Conservation (phyloP, 2,329 filamentous ascomycete species). For the Calonectria ilicicola region DNA sequence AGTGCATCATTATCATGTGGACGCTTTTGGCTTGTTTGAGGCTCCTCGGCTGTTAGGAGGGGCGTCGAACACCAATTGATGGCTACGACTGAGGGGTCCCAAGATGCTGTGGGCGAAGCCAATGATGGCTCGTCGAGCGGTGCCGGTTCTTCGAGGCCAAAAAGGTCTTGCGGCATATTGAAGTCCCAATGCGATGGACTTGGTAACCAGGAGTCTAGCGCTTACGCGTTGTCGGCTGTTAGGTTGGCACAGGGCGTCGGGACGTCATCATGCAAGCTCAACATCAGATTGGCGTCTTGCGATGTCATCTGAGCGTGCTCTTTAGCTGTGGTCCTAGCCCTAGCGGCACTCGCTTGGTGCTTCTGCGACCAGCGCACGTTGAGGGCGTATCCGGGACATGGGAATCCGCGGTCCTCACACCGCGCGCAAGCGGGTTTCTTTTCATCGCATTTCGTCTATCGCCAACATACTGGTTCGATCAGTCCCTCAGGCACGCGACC, state of each 20-base stretch:
- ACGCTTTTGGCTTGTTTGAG: background rate
- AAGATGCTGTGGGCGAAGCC: background rate
- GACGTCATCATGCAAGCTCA: background rate
- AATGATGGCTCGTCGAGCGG: background rate
- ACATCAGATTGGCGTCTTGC: background rate
- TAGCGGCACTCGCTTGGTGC: slow-evolving; percentile 23
- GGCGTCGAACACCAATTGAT: background rate
- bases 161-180: slow-evolving; percentile 9
- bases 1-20: background rate
- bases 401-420: slow-evolving; percentile 32
- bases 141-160: background rate
- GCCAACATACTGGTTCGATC: background rate
- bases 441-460: slow-evolving; percentile 38
- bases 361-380: slow-evolving; percentile 40
- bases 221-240: background rate
- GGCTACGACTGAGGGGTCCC: background rate
- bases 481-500: background rate
- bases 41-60: background rate
- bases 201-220: slow-evolving; percentile 3
- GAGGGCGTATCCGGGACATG: slow-evolving; percentile 39
- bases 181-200: slow-evolving; percentile 14
- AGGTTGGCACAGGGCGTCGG: background rate
- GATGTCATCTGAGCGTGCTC: background rate
- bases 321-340: background rate
- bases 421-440: slow-evolving; percentile 31